Conservation (phyloP, 1,284 basidiomycete genomes). For the Irpex lacteus region DNA sequence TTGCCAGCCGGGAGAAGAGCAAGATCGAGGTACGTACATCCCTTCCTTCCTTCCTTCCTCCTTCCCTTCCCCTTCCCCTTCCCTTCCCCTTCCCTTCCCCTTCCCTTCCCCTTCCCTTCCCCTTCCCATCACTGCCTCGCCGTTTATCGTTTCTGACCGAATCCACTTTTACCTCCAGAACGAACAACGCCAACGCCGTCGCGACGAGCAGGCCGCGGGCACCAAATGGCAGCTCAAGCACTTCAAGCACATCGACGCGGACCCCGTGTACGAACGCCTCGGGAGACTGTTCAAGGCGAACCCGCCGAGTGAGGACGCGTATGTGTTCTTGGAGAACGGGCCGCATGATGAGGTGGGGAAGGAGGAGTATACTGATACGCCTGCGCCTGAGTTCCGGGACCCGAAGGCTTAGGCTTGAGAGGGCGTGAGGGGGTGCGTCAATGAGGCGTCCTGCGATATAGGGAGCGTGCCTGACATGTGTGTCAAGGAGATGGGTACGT, state of each 20-base stretch:
- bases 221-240: slow-evolving; percentile 78
- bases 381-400: not conserved
- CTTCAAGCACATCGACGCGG: slow-evolving; percentile 66
- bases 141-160: not conserved
- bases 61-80: not conserved
- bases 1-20: slow-evolving; percentile 87
- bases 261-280: slow-evolving; percentile 67
- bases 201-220: slow-evolving; percentile 76
- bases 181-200: slow-evolving; percentile 86
- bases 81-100: too few species aligned
- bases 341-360: slow-evolving; percentile 19
- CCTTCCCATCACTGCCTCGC: not conserved
- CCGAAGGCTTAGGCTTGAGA: not conserved
- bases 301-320: slow-evolving; percentile 66
- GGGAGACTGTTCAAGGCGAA: slow-evolving; percentile 50
- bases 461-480: too few species aligned
- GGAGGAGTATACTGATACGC: slow-evolving; percentile 2
- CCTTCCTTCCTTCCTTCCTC: not conserved
- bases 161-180: slow-evolving; percentile 54
- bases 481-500: not conserved
- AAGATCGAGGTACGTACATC: slow-evolving; percentile 75
- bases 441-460: too few species aligned
- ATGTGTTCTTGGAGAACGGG: slow-evolving; percentile 58
- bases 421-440: not conserved
- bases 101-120: too few species aligned